Percentiles rank a stretch among this genome's conserved stretches.
phyloP scores from a whole-genome alignment of 768 basidiomycete genomes.

The Amanita jacksonii region DNA sequence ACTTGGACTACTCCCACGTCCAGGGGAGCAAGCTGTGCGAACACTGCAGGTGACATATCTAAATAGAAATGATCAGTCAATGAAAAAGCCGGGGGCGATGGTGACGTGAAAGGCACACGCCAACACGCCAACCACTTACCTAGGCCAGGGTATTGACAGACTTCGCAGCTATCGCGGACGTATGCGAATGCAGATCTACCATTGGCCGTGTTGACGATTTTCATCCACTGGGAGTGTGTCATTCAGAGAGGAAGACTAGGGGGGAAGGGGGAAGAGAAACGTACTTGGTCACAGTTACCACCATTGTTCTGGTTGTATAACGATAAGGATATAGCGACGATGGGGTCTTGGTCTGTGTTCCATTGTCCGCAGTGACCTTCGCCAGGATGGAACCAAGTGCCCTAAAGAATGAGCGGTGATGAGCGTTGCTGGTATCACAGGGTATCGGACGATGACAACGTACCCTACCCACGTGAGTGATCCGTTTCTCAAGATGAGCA shows the following conservation, averaged over 20 bases:
- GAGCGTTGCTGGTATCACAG: not conserved
- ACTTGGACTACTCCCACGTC: conserved; percentile 41
- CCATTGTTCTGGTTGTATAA: conserved; percentile 45
- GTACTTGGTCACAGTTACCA: conserved; percentile 51
- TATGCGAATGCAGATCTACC: conserved; percentile 38
- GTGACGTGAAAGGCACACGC: too few species aligned
- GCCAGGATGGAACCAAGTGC: conserved; percentile 7
- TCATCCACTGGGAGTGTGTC: conserved; percentile 36
- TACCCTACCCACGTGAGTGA: not conserved
- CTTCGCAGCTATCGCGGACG: conserved; percentile 49
- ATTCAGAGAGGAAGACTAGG: conserved; percentile 9
- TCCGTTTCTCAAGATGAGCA: not conserved
- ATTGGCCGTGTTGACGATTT: conserved; percentile 50
- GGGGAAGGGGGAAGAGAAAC: too few species aligned
- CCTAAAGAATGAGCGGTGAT: not conserved
- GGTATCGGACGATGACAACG: too few species aligned
- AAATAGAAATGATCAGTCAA: conserved; percentile 2
- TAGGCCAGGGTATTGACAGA: conserved; percentile 42
- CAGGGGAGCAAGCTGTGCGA: conserved; percentile 41
- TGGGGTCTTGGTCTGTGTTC: conserved; percentile 38
- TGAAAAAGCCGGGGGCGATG: too few species aligned
- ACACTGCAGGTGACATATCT: conserved; percentile 64
- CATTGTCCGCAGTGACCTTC: conserved; percentile 54
- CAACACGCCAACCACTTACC: too few species aligned
- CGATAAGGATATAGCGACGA: conserved; percentile 51